Evolutionary conservation across 2,329 filamentous ascomycete species (phyloP).

Genomic region (Sclerotinia spermophila): DNA sequence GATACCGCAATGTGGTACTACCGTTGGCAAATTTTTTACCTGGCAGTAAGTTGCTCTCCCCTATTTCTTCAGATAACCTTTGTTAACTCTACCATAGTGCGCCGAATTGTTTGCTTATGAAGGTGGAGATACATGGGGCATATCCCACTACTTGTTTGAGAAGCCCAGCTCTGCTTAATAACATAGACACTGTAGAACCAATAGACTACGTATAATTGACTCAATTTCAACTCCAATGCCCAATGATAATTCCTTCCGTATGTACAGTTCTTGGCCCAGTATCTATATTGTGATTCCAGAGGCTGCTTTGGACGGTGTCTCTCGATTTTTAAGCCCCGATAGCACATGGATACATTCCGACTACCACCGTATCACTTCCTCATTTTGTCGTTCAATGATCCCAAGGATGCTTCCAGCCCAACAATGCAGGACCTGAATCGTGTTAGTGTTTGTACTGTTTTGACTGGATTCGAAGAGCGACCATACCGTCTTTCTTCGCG

Average conservation of each 20-base stretch:
- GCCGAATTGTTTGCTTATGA: conserved; percentile 65
- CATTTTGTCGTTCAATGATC: conserved; percentile 63
- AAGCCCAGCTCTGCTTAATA: conserved; percentile 41
- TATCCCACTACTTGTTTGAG: conserved; percentile 64
- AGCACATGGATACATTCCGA: not conserved
- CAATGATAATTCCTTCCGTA: conserved; percentile 20
- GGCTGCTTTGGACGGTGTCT: not conserved
- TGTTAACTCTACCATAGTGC: not conserved
- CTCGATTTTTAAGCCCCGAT: not conserved
- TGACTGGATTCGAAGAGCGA: not conserved
- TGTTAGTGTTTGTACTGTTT: conserved; percentile 23
- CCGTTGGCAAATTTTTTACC: conserved; percentile 69
- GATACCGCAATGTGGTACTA: conserved; percentile 61
- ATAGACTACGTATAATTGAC: conserved; percentile 14
- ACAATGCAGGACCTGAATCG: conserved; percentile 61
- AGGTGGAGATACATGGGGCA: conserved; percentile 64
- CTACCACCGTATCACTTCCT: not conserved
- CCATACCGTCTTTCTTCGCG: conserved; percentile 83
- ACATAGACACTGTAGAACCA: conserved; percentile 8
- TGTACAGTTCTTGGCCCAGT: conserved; percentile 19
- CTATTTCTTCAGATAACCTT: not conserved
- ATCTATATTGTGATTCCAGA: not conserved
- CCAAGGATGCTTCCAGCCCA: conserved; percentile 97
- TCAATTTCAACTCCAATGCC: conserved; percentile 16
- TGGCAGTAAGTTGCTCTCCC: conserved; percentile 44